phyloP scores from a whole-genome alignment of 306 rosid species.

The Cucurbita maxima region DNA sequence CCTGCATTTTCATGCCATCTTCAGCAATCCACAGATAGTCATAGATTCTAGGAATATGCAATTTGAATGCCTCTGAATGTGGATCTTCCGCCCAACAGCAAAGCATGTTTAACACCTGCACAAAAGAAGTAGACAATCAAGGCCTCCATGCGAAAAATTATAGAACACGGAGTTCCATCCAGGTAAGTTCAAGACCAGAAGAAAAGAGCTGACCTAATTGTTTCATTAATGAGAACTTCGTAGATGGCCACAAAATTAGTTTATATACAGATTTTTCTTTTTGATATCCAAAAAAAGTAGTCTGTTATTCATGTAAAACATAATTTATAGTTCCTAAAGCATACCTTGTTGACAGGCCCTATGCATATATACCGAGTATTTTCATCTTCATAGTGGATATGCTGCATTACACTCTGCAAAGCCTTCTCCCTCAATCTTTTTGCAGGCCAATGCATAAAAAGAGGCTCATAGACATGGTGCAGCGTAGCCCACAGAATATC shows the following conservation, averaged over 20 bases:
- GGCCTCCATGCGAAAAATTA: not conserved
- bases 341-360: conserved; percentile 89
- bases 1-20: conserved; percentile 98
- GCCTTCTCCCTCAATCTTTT: conserved; percentile 69
- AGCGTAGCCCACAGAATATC: conserved; percentile 77
- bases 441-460: conserved; percentile 63
- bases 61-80: conserved; percentile 64
- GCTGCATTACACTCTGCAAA: conserved; percentile 32
- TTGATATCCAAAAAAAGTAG: not conserved
- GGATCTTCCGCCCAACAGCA: conserved; percentile 90
- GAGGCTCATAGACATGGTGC: conserved; percentile 50
- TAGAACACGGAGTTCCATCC: not conserved
- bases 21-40: conserved; percentile 86
- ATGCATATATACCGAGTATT: conserved; percentile 84
- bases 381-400: conserved; percentile 80
- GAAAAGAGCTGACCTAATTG: not conserved
- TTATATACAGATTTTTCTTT: not conserved
- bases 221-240: not conserved
- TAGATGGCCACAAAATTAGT: not conserved
- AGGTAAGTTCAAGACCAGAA: not conserved
- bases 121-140: conserved; percentile 12
- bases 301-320: not conserved
- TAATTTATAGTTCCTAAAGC: conserved; percentile 1
- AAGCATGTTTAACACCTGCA: conserved; percentile 81
- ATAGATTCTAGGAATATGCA: conserved; percentile 67